Conservation (phyloP, 2,329 filamentous ascomycete species). For the Daldinia eschscholtzii region DNA sequence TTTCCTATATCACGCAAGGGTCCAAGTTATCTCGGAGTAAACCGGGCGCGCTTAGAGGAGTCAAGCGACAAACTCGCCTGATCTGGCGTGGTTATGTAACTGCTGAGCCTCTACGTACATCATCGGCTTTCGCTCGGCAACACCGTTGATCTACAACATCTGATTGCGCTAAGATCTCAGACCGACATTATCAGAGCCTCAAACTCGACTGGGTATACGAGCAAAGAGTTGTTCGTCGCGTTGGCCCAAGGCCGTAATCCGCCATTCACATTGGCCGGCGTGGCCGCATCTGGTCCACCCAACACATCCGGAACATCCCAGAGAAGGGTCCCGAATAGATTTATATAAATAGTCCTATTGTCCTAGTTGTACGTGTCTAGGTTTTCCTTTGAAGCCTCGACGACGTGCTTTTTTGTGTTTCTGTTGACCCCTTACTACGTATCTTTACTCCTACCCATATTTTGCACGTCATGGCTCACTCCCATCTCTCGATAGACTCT, state of each 20-base stretch:
- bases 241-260: slow-evolving; percentile 7
- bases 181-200: slow-evolving; percentile 33
- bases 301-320: slow-evolving; percentile 19
- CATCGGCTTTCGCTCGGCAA: slow-evolving; percentile 38
- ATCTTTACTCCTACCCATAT: slow-evolving; percentile 43
- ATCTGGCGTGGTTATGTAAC: slow-evolving; percentile 41
- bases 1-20: slow-evolving; percentile 6
- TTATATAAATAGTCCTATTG: slow-evolving; percentile 36
- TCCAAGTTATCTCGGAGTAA: slow-evolving; percentile 32
- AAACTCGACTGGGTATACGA: slow-evolving; percentile 18
- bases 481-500: slow-evolving; percentile 48
- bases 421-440: slow-evolving; percentile 35
- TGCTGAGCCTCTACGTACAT: slow-evolving; percentile 22
- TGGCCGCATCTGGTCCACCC: slow-evolving; percentile 32
- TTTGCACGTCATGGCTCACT: slow-evolving; percentile 47
- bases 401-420: slow-evolving; percentile 39
- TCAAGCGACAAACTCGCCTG: slow-evolving; percentile 28
- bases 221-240: slow-evolving; percentile 14
- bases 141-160: slow-evolving; percentile 38
- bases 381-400: slow-evolving; percentile 27
- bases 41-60: slow-evolving; percentile 24
- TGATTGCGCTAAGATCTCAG: slow-evolving; percentile 33
- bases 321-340: slow-evolving; percentile 11
- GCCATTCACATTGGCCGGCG: slow-evolving; percentile 14
- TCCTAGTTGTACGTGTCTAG: slow-evolving; percentile 11